A percentile compares a stretch with the other conserved stretches of the same genome.
Conservation (phyloP, 257 asterid species). For the Jacaranda copaia region DNA sequence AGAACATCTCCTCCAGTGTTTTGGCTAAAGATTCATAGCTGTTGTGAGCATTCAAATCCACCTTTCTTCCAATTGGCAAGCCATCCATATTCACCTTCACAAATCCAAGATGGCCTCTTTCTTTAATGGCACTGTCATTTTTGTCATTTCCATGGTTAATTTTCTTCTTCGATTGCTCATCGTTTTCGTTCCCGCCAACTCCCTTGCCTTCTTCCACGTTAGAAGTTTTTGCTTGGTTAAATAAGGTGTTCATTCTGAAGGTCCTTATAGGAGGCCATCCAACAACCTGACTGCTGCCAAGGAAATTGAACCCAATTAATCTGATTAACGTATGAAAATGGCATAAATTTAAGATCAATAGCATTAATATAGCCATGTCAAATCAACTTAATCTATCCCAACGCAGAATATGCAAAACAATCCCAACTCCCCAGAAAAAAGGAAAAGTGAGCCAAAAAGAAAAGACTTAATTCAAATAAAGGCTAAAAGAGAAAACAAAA, state of each 20-base stretch:
- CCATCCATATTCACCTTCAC: constrained; percentile 93
- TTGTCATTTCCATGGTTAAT: constrained; percentile 61
- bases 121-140: constrained; percentile 44
- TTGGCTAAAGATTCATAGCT: constrained; percentile 67
- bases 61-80: constrained; percentile 80
- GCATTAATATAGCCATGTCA: not conserved
- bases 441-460: not conserved
- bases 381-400: not conserved
- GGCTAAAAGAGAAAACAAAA: constrained; percentile 15
- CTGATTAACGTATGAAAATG: not conserved
- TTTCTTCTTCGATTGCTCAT: constrained; percentile 69
- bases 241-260: constrained; percentile 76
- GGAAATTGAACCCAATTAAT: constrained; percentile 6
- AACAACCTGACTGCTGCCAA: constrained; percentile 79
- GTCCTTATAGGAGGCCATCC: constrained; percentile 96
- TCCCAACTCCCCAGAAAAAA: not conserved
- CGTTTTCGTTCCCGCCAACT: constrained; percentile 60
- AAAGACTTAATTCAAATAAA: constrained; percentile 13
- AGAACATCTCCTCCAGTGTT: constrained; percentile 80
- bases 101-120: constrained; percentile 61
- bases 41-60: constrained; percentile 75
- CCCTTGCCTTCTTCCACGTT: constrained; percentile 61
- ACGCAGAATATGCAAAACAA: not conserved
- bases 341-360: not conserved
- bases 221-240: constrained; percentile 62